phyloP scores from a whole-genome alignment of 2,329 filamentous ascomycete genomes.

The Didymella pinodella region DNA sequence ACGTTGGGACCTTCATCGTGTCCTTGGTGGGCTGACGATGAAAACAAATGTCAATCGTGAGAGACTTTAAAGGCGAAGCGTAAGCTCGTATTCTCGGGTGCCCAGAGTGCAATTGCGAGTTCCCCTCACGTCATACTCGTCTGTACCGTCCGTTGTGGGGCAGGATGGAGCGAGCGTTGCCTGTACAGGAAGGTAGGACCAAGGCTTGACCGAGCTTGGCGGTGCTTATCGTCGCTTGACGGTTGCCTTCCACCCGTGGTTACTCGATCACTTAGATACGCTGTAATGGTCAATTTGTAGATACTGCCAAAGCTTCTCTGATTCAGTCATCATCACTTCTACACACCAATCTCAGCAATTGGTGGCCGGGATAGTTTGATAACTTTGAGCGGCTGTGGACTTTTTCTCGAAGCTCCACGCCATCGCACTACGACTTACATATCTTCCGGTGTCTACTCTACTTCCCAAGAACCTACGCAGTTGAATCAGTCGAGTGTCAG shows the following conservation, averaged over 20 bases:
- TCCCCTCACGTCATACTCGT: constrained; percentile 19
- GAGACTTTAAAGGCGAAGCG: constrained; percentile 4
- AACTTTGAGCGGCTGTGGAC: too few species aligned
- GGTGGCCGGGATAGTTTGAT: too few species aligned
- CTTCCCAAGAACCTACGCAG: not conserved
- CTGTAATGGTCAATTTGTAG: not conserved
- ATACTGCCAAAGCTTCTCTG: too few species aligned
- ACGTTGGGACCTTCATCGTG: constrained; percentile 21
- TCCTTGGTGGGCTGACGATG: not conserved
- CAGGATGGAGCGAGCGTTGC: constrained; percentile 16
- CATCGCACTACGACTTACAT: too few species aligned
- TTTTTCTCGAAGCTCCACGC: too few species aligned
- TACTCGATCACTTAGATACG: not conserved
- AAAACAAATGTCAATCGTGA: not conserved
- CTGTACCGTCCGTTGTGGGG: constrained; percentile 16
- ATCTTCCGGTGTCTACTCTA: not conserved
- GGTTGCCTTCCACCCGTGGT: not conserved
- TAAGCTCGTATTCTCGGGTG: not conserved
- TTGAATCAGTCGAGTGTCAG: not conserved
- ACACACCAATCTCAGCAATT: too few species aligned
- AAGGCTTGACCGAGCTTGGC: constrained; percentile 29
- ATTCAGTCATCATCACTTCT: too few species aligned
- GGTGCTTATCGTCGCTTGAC: constrained; percentile 29
- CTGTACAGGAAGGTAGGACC: constrained; percentile 23
- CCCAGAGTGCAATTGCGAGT: constrained; percentile 6